phyloP scores from a whole-genome alignment of 2,329 filamentous ascomycete species.

The Verruconis gallopava region DNA sequence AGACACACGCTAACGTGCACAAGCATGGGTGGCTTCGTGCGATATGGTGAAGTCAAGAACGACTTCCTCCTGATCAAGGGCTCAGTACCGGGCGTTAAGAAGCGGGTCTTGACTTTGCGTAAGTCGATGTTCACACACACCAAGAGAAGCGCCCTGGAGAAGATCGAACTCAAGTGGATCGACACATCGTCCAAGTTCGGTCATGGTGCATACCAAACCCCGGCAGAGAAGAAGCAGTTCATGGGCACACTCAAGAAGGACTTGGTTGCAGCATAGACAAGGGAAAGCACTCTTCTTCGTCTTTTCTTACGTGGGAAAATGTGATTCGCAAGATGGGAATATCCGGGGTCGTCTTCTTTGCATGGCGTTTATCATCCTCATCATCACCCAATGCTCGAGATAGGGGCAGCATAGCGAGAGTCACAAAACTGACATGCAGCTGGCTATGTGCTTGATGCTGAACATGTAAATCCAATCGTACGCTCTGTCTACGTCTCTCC shows the following conservation, averaged over 20 bases:
- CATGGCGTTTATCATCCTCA: not conserved
- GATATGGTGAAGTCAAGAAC: slow-evolving; percentile 99
- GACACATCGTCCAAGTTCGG: slow-evolving; percentile 99
- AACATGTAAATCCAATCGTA: no score
- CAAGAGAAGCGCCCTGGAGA: slow-evolving; percentile 89
- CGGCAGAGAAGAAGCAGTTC: slow-evolving; percentile 95
- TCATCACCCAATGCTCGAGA: no score
- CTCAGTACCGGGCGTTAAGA: slow-evolving; percentile 95
- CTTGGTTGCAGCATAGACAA: slow-evolving; percentile 23
- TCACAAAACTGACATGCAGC: not conserved
- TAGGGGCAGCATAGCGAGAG: not conserved
- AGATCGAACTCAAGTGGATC: slow-evolving; percentile 99
- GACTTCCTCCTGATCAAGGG: slow-evolving; percentile 98
- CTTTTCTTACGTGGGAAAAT: not conserved
- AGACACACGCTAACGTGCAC: slow-evolving; percentile 26
- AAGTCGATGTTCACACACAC: slow-evolving; percentile 99
- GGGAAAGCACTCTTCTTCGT: not conserved
- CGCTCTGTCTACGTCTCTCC: no score
- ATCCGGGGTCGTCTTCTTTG: not conserved
- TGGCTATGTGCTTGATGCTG: not conserved
- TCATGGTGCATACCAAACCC: slow-evolving; percentile 98
- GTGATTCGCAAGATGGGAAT: slow-evolving; percentile 1
- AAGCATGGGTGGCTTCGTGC: slow-evolving; percentile 97
- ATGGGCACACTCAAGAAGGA: slow-evolving; percentile 99
- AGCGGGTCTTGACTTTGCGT: slow-evolving; percentile 96